Evolutionary conservation across 2,329 filamentous ascomycete species (phyloP).

Genomic region (Teratosphaeria pseudoeucalypti): DNA sequence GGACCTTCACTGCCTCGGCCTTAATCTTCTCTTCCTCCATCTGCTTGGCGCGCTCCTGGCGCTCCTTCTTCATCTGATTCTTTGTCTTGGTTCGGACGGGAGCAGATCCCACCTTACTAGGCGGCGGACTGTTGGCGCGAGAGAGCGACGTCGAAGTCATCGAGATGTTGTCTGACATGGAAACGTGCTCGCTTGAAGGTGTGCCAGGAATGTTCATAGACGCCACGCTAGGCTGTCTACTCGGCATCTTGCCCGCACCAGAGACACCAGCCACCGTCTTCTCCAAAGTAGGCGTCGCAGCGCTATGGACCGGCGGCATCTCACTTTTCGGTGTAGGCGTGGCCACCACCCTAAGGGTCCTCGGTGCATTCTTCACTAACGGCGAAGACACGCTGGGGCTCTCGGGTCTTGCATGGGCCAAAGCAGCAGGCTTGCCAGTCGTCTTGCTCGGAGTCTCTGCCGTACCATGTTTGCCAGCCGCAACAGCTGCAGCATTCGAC

Average conservation of each 20-base stretch:
- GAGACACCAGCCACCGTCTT: slow-evolving; percentile 24
- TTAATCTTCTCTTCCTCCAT: slow-evolving; percentile 36
- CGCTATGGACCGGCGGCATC: slow-evolving; percentile 30
- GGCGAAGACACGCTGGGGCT: slow-evolving; percentile 41
- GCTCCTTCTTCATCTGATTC: slow-evolving; percentile 66
- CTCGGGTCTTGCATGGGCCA: slow-evolving; percentile 43
- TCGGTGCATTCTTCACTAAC: slow-evolving; percentile 41
- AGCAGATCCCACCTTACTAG: slow-evolving; percentile 54
- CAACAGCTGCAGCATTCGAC: slow-evolving; percentile 1
- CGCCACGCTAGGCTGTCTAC: slow-evolving; percentile 44
- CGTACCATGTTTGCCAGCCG: slow-evolving; percentile 15
- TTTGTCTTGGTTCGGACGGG: slow-evolving; percentile 62
- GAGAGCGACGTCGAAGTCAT: slow-evolving; percentile 63
- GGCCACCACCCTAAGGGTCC: slow-evolving; percentile 60
- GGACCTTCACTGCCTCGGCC: slow-evolving; percentile 32
- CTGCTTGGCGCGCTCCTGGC: slow-evolving; percentile 32
- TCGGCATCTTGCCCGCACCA: slow-evolving; percentile 30
- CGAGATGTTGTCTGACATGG: slow-evolving; percentile 57
- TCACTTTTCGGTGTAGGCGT: slow-evolving; percentile 57
- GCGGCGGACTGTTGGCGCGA: slow-evolving; percentile 59
- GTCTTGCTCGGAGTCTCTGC: slow-evolving; percentile 15
- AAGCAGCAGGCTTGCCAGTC: slow-evolving; percentile 1
- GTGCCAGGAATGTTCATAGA: slow-evolving; percentile 59
- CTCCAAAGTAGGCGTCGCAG: slow-evolving; percentile 20
- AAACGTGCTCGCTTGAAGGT: slow-evolving; percentile 61